Base-by-base conservation (phyloP, 1,139 yeast genomes). In the Eremothecium cymbalariae region DNA sequence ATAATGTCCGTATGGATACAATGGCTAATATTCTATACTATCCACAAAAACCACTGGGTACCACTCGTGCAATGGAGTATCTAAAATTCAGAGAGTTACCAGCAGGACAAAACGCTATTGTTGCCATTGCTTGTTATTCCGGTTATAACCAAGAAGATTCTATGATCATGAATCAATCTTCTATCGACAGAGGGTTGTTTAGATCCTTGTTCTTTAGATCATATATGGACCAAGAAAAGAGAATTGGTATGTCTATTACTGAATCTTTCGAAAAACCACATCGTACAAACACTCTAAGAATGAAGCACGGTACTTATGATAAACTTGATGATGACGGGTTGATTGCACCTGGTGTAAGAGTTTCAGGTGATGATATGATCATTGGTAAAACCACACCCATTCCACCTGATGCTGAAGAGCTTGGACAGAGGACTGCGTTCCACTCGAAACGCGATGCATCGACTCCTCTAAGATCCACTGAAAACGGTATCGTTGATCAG, bases 111-210 rank as follows among this genome's bases (percentile, higher is more conserved):
- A 90, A 90, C 58, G 98, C 98, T 24, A 78, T 90, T 62, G 99
- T 90, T 32, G 98, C 98, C 25, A 90, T 90, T 70, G 74, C 94
- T 27, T 93, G 98, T 73, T 90, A 90, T 65, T 83, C 95, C 28
- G 99, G 99, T 58, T 90, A 90, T 64, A 90, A 90, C 64, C 99
- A 90, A 72, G 99, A 90, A 81, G 99, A 90, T 81, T 93, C 98
- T 31, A 86, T 90, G 94, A 90, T 90, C 68, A 90, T 90, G 99
- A 90, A 90, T 62, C 99, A 90, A 67, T 81, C 95, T 16, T 83
- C 95, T 24, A 90, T 90, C 56, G 99, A 90, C 62, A 72, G 98
- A 56, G 99, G 99, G 36, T 68, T 90, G 51, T 90, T 90, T 68
- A 72, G 99, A 65, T 86, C 96, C 15, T 70, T 90, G 57, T 90